Base-by-base conservation (phyloP, 352 stramenopile species). In the Pythium guiyangense region DNA sequence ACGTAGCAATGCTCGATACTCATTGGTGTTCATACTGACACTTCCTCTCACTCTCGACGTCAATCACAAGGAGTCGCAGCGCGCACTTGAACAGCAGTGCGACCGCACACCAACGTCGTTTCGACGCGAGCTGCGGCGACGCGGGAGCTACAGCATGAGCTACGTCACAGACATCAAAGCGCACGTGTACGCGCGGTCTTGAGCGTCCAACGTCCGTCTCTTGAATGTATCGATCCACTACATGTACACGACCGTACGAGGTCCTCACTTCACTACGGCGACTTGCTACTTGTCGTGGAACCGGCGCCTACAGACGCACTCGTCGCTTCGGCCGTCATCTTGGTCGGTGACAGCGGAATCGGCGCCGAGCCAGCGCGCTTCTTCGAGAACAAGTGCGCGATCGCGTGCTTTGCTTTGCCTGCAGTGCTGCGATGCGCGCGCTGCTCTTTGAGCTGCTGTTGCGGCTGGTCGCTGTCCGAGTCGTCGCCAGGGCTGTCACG, bases 141-240 rank as follows among this genome's bases (percentile, higher is more conserved):
- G 85, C 9, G 85, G 83, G 31, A 95, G 85, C 70, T 95, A 90
- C 64, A 93, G 83, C 61, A 87, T 95, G 74, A 92, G 75, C 61
- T 95, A 90, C 52, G 84, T 95, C 45, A 80, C 77, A n/a, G 83
- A 95, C 61, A 90, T 95, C 56, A 93, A 93, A 55, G 76, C 83
- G 14, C 85, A 95, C 49, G 83, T 93, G 26, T 88, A 93, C 40
- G 79, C 83, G 18, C 77, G 69, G 26, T 80, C 76, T 6, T 86
- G 74, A 68, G 31, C 31, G 31, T 37, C 31, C n/a, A 37, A 37
- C 4, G 25, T n/a, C n/a, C n/a, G n/a, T n/a, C n/a, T n/a, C 8
- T 44, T 45, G 9, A 35, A 44, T 45, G 26, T 22, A 49, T 45
- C 3, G 15, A 20, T 0, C 6, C n/a, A 25, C 9, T 15, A 6